These are phyloP conservation scores for Emergomyces africanus DNA, from an alignment of 2,329 filamentous ascomycete species.

Conservation along the genomic window DNA sequence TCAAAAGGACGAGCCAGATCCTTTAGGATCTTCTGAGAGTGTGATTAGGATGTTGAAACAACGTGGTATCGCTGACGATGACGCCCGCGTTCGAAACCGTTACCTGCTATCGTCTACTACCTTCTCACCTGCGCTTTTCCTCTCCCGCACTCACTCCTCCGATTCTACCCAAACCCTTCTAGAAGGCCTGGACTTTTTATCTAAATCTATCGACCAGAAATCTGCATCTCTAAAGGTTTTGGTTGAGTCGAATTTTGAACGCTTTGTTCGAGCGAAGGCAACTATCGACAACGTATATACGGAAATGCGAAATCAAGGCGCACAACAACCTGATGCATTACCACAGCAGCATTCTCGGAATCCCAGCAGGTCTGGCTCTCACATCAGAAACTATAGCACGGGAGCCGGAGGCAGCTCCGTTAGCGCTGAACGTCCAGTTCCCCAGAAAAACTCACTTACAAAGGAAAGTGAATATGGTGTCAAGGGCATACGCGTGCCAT, in stretches of 20 bases:
- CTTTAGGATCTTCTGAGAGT: constrained; percentile 74
- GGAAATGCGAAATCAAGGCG: constrained; percentile 74
- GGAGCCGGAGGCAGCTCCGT: constrained; percentile 22
- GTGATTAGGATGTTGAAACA: constrained; percentile 69
- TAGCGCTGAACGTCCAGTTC: constrained; percentile 32
- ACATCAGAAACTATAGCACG: constrained; percentile 44
- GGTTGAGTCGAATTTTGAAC: constrained; percentile 96
- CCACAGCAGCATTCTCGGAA: constrained; percentile 19
- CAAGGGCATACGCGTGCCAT: constrained; percentile 71
- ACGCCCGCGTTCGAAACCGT: constrained; percentile 67
- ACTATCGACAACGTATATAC: constrained; percentile 98
- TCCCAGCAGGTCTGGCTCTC: constrained; percentile 55
- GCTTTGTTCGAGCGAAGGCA: constrained; percentile 92
- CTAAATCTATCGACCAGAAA: constrained; percentile 91
- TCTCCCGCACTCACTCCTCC: constrained; percentile 79
- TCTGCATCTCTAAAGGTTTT: constrained; percentile 91
- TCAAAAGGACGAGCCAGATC: constrained; percentile 85
- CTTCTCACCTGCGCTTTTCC: constrained; percentile 82
- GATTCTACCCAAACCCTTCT: constrained; percentile 74
- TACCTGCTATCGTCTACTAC: constrained; percentile 93
- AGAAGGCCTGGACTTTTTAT: constrained; percentile 71
- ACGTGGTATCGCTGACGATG: constrained; percentile 67
- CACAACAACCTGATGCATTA: constrained; percentile 24
- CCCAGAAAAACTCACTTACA: constrained; percentile 76
- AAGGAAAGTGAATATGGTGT: constrained; percentile 92